Evolutionary conservation across 306 rosid species (phyloP).

Genomic region (Lotus japonicus): DNA sequence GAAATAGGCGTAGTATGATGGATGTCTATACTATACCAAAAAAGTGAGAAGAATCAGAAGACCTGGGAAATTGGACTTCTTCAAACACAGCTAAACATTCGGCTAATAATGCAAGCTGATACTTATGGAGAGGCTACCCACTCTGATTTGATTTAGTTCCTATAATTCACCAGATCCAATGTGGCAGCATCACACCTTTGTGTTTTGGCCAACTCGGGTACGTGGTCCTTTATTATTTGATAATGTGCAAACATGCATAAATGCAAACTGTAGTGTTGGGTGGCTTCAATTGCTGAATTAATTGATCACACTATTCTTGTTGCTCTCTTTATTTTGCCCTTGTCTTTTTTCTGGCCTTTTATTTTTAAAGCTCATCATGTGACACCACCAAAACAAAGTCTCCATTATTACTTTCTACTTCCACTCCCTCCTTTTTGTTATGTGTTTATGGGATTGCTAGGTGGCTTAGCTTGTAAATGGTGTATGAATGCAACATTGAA

Average conservation of each 20-base stretch:
- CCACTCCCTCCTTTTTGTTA: too few species aligned
- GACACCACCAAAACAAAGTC: not conserved
- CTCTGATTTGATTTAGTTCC: not conserved
- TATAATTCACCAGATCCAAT: not conserved
- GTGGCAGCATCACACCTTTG: not conserved
- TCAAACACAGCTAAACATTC: slow-evolving; percentile 3
- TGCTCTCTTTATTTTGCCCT: not conserved
- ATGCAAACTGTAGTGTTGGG: slow-evolving; percentile 6
- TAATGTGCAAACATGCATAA: not conserved
- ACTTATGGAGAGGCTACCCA: not conserved
- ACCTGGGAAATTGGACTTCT: not conserved
- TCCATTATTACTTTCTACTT: too few species aligned
- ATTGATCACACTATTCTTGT: not conserved
- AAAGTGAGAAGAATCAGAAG: not conserved
- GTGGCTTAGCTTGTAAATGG: too few species aligned
- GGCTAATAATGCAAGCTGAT: slow-evolving; percentile 13
- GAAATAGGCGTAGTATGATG: not conserved
- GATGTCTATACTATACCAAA: not conserved
- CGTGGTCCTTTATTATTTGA: too few species aligned
- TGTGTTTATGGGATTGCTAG: too few species aligned
- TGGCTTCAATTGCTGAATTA: slow-evolving; percentile 2
- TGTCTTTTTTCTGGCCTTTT: not conserved
- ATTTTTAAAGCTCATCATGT: not conserved
- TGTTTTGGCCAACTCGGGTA: not conserved
- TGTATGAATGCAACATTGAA: too few species aligned